Conservation (phyloP, 2,329 filamentous ascomycete species). For the Fusarium poae region DNA sequence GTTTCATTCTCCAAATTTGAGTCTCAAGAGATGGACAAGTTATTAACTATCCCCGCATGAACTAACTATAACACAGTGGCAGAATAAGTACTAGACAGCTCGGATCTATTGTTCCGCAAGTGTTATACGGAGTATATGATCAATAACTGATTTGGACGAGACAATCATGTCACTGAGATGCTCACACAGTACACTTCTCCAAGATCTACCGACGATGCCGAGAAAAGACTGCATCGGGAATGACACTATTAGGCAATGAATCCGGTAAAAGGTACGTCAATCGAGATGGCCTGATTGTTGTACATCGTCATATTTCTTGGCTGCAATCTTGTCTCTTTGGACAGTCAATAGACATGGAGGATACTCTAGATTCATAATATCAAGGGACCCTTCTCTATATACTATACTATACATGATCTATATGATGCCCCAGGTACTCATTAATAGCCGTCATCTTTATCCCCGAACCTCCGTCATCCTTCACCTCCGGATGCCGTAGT, state of each 20-base stretch:
- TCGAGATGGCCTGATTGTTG: constrained; percentile 36
- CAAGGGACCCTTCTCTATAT: too few species aligned
- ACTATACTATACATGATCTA: too few species aligned
- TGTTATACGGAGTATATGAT: constrained; percentile 7
- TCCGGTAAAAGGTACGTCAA: constrained; percentile 3
- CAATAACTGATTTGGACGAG: too few species aligned
- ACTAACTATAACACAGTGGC: background rate
- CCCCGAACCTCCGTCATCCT: background rate
- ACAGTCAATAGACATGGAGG: background rate
- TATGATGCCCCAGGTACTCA: background rate
- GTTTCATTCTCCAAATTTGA: constrained; percentile 37
- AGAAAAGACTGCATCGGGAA: constrained; percentile 35
- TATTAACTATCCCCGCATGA: constrained; percentile 16
- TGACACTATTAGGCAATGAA: constrained; percentile 30
- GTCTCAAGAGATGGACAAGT: background rate
- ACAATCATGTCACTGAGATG: too few species aligned
- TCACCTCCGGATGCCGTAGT: constrained; percentile 19
- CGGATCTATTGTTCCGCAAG: constrained; percentile 18
- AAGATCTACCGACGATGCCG: constrained; percentile 39
- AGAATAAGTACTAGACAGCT: too few species aligned
- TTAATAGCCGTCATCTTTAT: too few species aligned
- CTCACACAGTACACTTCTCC: background rate
- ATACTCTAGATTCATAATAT: rapidly evolving
- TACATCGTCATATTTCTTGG: constrained; percentile 6
- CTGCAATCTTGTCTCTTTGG: background rate